phyloP scores from a whole-genome alignment of 2,329 filamentous ascomycete genomes.

The Fusarium verrucosum region DNA sequence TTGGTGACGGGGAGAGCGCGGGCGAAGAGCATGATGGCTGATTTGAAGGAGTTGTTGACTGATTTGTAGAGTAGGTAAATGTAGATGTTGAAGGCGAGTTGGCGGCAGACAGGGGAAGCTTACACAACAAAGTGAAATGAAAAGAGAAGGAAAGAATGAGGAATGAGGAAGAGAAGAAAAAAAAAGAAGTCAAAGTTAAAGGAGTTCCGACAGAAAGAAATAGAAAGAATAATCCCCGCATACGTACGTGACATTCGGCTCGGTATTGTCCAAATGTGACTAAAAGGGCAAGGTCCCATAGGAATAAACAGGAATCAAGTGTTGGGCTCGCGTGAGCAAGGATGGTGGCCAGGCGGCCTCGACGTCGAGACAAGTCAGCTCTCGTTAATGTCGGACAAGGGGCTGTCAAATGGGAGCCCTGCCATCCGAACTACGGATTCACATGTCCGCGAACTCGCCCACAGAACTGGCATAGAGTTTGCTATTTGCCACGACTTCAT shows the following conservation, averaged over 20 bases:
- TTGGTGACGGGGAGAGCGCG: conserved; percentile 51
- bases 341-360: too few species aligned
- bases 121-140: conserved; percentile 11
- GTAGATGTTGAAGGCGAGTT: background rate
- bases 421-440: conserved; percentile 27
- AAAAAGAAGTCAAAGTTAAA: conserved; percentile 2
- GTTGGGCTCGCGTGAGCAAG: conserved; percentile 15
- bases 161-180: background rate
- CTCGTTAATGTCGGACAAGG: conserved; percentile 12
- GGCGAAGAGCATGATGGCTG: conserved; percentile 39
- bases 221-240: conserved; percentile 25
- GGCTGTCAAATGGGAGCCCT: conserved; percentile 14
- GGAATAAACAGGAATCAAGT: conserved; percentile 29
- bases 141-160: conserved; percentile 6
- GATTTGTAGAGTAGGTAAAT: background rate
- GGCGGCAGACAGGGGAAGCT: conserved; percentile 3
- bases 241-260: conserved; percentile 23
- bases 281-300: conserved; percentile 35
- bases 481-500: conserved; percentile 15
- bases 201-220: conserved; percentile 8
- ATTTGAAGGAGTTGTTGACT: conserved; percentile 1
- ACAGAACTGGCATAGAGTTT: conserved; percentile 4
- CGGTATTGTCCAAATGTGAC: conserved; percentile 29
- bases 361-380: conserved; percentile 35
- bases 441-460: conserved; percentile 27